Percentiles rank a stretch among this genome's conserved stretches.
These are phyloP conservation scores for Aegilops bicornis DNA, from an alignment of 176 grass and related monocot genomes.

Conservation along the genomic window DNA sequence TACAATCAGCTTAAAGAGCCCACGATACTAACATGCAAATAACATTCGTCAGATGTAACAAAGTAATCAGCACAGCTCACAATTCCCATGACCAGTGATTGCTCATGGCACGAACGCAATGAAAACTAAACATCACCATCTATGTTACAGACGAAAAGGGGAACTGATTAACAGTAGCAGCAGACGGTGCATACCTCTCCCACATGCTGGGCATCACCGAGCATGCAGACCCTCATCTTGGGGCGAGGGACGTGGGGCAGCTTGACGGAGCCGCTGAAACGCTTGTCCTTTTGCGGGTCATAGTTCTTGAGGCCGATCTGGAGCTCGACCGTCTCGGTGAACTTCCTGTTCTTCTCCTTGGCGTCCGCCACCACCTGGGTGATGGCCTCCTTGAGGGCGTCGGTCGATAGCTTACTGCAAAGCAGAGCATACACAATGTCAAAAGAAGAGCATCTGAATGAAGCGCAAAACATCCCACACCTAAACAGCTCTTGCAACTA, in stretches of 20 bases:
- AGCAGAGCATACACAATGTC: not conserved
- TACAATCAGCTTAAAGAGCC: no score
- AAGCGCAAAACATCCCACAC: not conserved
- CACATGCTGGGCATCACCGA: slow-evolving; percentile 60
- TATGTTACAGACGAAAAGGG: not conserved
- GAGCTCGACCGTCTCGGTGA: slow-evolving; percentile 50
- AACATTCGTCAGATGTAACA: no score
- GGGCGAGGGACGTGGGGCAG: slow-evolving; percentile 60
- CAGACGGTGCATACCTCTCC: slow-evolving; percentile 38
- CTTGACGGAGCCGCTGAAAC: slow-evolving; percentile 64
- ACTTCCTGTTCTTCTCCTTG: slow-evolving; percentile 59
- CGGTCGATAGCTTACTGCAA: slow-evolving; percentile 51
- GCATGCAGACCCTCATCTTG: slow-evolving; percentile 81
- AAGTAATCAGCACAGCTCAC: not conserved
- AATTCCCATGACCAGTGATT: not conserved
- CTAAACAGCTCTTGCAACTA: not conserved
- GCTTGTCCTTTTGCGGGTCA: slow-evolving; percentile 70
- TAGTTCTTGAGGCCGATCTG: slow-evolving; percentile 72
- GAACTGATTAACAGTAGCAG: no score
- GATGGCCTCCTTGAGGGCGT: slow-evolving; percentile 59
- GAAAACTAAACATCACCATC: not conserved
- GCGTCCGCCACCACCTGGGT: slow-evolving; percentile 32
- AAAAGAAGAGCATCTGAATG: not conserved
- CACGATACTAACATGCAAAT: no score
- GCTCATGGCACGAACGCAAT: not conserved